Percentiles rank a stretch among this genome's conserved stretches.
phyloP scores from a whole-genome alignment of 1,284 basidiomycete genomes.

The Trametes sp. region DNA sequence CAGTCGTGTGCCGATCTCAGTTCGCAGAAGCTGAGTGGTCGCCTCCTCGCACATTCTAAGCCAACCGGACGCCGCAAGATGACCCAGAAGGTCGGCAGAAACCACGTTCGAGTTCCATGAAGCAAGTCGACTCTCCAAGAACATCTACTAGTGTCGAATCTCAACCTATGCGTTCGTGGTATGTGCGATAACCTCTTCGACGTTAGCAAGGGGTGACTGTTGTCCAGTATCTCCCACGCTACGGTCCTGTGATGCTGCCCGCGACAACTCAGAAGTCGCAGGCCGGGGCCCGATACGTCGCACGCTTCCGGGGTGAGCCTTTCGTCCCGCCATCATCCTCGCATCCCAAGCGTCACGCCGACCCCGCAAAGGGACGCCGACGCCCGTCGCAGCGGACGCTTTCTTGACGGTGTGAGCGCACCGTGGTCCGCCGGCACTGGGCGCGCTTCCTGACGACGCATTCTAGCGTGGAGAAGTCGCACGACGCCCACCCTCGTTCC shows the following conservation, averaged over 20 bases:
- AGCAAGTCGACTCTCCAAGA: neutral
- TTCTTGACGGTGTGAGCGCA: slow-evolving; percentile 3
- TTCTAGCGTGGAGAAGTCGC: slow-evolving; percentile 4
- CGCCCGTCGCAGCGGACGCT: neutral
- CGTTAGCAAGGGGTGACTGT: neutral
- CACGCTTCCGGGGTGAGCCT: no score
- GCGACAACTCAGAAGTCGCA: slow-evolving; percentile 9
- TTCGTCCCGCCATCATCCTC: neutral
- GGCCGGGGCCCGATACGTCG: neutral
- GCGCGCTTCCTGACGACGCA: neutral
- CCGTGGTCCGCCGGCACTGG: neutral
- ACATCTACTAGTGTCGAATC: neutral
- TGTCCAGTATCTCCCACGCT: slow-evolving; percentile 11
- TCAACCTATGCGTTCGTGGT: neutral
- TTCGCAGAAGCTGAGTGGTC: neutral
- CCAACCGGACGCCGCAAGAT: no score
- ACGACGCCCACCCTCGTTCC: slow-evolving; percentile 8
- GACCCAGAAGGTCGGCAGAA: neutral
- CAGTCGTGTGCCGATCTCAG: no score
- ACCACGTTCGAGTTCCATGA: neutral
- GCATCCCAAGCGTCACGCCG: neutral
- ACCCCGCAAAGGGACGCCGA: neutral
- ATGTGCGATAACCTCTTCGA: neutral
- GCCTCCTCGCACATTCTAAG: neutral
- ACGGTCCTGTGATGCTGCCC: slow-evolving; percentile 15